A percentile compares a stretch with the other conserved stretches of the same genome.
These are phyloP conservation scores for Leccinum barrowsii DNA, from an alignment of 768 basidiomycete species.

Conservation along the genomic window DNA sequence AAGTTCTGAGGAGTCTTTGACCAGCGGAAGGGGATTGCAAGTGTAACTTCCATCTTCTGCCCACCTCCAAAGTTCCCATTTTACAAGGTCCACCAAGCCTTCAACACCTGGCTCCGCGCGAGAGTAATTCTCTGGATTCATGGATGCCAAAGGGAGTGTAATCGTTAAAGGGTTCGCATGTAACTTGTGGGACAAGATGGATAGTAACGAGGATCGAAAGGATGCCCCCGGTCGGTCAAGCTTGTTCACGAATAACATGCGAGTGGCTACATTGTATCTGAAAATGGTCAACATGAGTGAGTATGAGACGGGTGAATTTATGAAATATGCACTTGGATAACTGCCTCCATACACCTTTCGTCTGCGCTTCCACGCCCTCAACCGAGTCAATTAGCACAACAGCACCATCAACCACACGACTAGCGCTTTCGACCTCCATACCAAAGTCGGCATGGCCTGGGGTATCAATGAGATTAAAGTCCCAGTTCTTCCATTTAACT, in stretches of 20 bases:
- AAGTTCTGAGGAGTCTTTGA: constrained; percentile 40
- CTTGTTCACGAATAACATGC: constrained; percentile 84
- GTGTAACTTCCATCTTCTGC: constrained; percentile 44
- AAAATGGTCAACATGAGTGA: constrained; percentile 1
- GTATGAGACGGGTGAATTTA: not conserved
- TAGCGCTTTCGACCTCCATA: constrained; percentile 96
- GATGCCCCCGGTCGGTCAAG: constrained; percentile 86
- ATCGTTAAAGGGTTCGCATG: constrained; percentile 72
- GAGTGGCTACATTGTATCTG: constrained; percentile 77
- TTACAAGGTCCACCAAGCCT: constrained; percentile 78
- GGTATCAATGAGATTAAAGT: constrained; percentile 85
- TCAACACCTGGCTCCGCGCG: constrained; percentile 81
- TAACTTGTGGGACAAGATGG: constrained; percentile 68
- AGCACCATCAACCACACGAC: constrained; percentile 85
- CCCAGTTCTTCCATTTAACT: constrained; percentile 81
- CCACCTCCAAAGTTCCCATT: constrained; percentile 84
- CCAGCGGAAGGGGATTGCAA: constrained; percentile 48
- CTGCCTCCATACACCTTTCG: constrained; percentile 85
- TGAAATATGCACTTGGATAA: constrained; percentile 65
- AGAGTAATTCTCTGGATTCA: constrained; percentile 59
- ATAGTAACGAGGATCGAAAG: constrained; percentile 65
- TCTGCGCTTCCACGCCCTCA: constrained; percentile 89
- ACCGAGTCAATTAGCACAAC: constrained; percentile 87
- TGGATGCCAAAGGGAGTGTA: constrained; percentile 75
- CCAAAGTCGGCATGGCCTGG: constrained; percentile 94